phyloP scores from a whole-genome alignment of 1,284 basidiomycete genomes.

The Heterobasidion annosum region DNA sequence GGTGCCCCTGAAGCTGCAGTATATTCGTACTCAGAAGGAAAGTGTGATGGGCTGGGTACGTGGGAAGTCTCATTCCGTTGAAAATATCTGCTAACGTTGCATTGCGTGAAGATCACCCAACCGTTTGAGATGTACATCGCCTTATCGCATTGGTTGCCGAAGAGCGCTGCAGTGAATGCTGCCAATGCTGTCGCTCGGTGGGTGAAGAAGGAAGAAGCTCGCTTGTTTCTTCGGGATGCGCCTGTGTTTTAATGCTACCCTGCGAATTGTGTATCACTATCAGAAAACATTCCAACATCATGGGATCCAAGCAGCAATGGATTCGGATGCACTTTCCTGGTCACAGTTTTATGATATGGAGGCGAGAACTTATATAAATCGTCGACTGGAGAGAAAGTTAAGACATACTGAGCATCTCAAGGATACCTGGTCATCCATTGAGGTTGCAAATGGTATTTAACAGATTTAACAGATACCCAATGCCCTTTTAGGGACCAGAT shows the following conservation, averaged over 20 bases:
- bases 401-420: no score
- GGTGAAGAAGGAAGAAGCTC: slow-evolving; percentile 81
- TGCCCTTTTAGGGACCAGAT: no score
- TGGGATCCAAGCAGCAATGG: background rate
- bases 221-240: slow-evolving; percentile 79
- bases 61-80: slow-evolving; percentile 7
- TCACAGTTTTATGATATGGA: no score
- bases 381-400: no score
- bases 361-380: no score
- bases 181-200: slow-evolving; percentile 87
- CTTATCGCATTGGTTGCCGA: slow-evolving; percentile 76
- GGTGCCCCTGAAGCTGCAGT: slow-evolving; percentile 73
- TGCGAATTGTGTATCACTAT: no score
- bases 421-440: no score
- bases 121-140: slow-evolving; percentile 89
- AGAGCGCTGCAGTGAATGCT: slow-evolving; percentile 76
- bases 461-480: no score
- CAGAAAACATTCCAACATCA: background rate
- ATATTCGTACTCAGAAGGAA: slow-evolving; percentile 78
- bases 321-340: background rate
- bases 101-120: slow-evolving; percentile 66
- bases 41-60: slow-evolving; percentile 85
- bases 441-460: no score
- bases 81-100: background rate
- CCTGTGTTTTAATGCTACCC: slow-evolving; percentile 59